Percentiles rank a stretch among this genome's conserved stretches.
These are phyloP conservation scores for Hortaea werneckii DNA, from an alignment of 2,329 filamentous ascomycete genomes.

Conservation along the genomic window DNA sequence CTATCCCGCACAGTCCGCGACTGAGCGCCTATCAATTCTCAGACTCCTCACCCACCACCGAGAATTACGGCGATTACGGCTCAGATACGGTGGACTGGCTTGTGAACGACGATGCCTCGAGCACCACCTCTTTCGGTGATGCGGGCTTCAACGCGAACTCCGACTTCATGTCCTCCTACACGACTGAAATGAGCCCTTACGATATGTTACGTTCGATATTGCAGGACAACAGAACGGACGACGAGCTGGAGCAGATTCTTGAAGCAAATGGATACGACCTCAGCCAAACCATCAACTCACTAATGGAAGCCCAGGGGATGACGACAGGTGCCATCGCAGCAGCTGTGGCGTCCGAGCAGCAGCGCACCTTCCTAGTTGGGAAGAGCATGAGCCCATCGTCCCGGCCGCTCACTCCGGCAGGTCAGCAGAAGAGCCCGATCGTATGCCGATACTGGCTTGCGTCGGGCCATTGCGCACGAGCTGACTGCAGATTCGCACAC, in stretches of 20 bases:
- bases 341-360: constrained; percentile 39
- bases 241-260: constrained; percentile 84
- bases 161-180: constrained; percentile 60
- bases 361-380: constrained; percentile 63
- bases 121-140: constrained; percentile 64
- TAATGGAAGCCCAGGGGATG: constrained; percentile 64
- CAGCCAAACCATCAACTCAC: constrained; percentile 76
- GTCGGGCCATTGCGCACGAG: constrained; percentile 86
- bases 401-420: constrained; percentile 65
- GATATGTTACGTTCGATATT: constrained; percentile 95
- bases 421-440: constrained; percentile 70
- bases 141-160: constrained; percentile 72
- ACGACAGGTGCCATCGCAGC: constrained; percentile 29
- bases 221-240: constrained; percentile 77
- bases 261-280: constrained; percentile 86
- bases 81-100: constrained; percentile 96
- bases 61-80: constrained; percentile 84
- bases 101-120: constrained; percentile 71
- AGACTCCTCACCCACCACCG: constrained; percentile 67
- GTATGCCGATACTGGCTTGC: constrained; percentile 97
- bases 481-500: constrained; percentile 94
- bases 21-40: constrained; percentile 94
- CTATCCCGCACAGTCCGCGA: constrained; percentile 86
- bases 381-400: constrained; percentile 72
- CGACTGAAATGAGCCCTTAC: constrained; percentile 90